These are phyloP conservation scores for Ajuga reptans DNA, from an alignment of 305 asterid species.

Conservation along the genomic window DNA sequence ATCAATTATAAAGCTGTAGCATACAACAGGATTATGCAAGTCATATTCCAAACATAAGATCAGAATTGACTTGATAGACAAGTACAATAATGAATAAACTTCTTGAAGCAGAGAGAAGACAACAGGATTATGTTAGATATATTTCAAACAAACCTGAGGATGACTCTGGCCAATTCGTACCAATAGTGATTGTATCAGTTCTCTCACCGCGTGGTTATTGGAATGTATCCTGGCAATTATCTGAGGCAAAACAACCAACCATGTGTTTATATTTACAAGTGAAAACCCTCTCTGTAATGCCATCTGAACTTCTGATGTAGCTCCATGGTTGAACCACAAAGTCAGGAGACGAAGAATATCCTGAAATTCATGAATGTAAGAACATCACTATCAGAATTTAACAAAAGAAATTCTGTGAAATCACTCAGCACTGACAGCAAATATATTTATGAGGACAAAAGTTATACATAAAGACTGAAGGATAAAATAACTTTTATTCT, in stretches of 20 bases:
- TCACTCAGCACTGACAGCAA: not conserved
- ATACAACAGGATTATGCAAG: not conserved
- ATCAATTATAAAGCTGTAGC: not conserved
- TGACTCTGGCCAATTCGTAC: constrained; percentile 97
- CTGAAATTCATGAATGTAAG: constrained; percentile 34
- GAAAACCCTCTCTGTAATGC: constrained; percentile 90
- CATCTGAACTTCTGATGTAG: constrained; percentile 90
- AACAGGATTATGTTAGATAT: constrained; percentile 1
- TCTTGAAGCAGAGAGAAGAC: not conserved
- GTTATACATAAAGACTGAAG: not conserved
- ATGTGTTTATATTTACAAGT: constrained; percentile 92
- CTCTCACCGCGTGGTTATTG: constrained; percentile 81
- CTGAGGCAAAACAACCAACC: constrained; percentile 99
- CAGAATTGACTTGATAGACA: not conserved
- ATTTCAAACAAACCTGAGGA: constrained; percentile 69
- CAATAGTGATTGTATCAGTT: constrained; percentile 81
- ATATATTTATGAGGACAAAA: constrained; percentile 9
- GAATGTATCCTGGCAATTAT: constrained; percentile 99
- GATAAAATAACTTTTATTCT: not conserved
- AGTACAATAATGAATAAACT: not conserved
- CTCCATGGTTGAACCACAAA: constrained; percentile 99
- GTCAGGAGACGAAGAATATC: constrained; percentile 98
- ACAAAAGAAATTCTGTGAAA: not conserved
- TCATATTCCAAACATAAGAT: not conserved
- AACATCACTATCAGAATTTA: not conserved